Evolutionary conservation across 805 yeast species (phyloP), one percentile per base, ranked within the genome.

Genomic region (Spathaspora girioi): DNA sequence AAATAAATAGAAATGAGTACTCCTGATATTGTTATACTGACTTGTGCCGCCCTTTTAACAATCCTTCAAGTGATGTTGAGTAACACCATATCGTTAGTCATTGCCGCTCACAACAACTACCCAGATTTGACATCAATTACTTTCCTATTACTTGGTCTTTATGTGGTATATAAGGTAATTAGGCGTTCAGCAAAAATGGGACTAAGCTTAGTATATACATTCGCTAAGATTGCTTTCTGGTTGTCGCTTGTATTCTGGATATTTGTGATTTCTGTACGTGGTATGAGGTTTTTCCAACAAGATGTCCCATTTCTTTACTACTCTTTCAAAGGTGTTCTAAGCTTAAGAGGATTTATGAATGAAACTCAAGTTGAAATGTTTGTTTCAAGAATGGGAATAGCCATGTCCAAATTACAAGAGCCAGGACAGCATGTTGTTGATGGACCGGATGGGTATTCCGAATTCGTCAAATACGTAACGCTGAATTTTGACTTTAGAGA

Each of bases 181-280:
- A 32, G 55, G 6, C 45, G 56, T 10, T 48, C 64, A 12, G 20
- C 65, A 8, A 51, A 47, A 47, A 50, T 65, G 51, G 64, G 69
- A 68, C 19, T 61, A n/a, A 41, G 49, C 3, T 44, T 64, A 38
- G 43, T 65, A 8, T 45, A 63, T n/a, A 43, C 56, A 8, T 47
- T 55, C 17, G n/a, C 64, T 19, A 67, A 64, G 50, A 44, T 59
- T 2, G 43, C 57, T n/a, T 43, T 62, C 5, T 45, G 56, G 3
- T 20, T 64, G 38, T 38, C 55, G 1, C 35, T 62, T 29, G 31
- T 64, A 10, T 15, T 50, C 27, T 14, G 59, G 8, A 54, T 54
- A 5, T 50, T 58, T 18, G 40, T 57, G 17, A 45, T 65, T 0
- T 65, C 64, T 46, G 43, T 62, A 12, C 53, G 70, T 38, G 69